A percentile compares a stretch with the other conserved stretches of the same genome.
Evolutionary conservation across 768 basidiomycete species (phyloP).

Genomic region (Boletales sp.): DNA sequence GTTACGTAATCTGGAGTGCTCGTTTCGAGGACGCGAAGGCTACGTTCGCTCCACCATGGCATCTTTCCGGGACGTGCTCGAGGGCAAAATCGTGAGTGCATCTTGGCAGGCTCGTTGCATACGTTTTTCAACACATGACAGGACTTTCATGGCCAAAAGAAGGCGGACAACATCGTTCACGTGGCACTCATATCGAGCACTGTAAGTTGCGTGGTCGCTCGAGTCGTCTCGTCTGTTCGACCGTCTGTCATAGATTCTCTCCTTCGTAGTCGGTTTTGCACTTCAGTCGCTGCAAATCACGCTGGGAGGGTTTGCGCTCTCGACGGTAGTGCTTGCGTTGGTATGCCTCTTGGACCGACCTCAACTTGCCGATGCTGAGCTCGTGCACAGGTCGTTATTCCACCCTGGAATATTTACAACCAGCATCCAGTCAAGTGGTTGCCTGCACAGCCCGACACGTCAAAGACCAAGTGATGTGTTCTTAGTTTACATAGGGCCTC

Average conservation of each 20-base stretch:
- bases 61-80: slow-evolving; percentile 22
- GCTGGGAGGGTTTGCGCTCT: slow-evolving; percentile 21
- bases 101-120: too few relatives aligned
- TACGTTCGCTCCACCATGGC: slow-evolving; percentile 17
- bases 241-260: slow-evolving; percentile 20
- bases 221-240: not conserved
- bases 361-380: not conserved
- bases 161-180: slow-evolving; percentile 21
- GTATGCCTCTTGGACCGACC: slow-evolving; percentile 6
- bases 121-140: slow-evolving; percentile 8
- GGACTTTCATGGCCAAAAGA: slow-evolving; percentile 33
- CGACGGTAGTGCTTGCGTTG: slow-evolving; percentile 19
- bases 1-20: slow-evolving; percentile 16
- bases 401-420: slow-evolving; percentile 59
- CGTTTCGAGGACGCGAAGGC: not conserved
- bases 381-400: slow-evolving; percentile 48
- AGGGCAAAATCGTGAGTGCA: slow-evolving; percentile 29
- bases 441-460: slow-evolving; percentile 14
- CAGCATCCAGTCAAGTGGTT: slow-evolving; percentile 21
- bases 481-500: too few relatives aligned
- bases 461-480: slow-evolving; percentile 21
- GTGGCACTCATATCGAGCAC: slow-evolving; percentile 21
- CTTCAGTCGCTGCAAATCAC: slow-evolving; percentile 26
- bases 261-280: slow-evolving; percentile 28
- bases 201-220: slow-evolving; percentile 13